Conservation (phyloP, 345 rosid species). For the Salix exigua region DNA sequence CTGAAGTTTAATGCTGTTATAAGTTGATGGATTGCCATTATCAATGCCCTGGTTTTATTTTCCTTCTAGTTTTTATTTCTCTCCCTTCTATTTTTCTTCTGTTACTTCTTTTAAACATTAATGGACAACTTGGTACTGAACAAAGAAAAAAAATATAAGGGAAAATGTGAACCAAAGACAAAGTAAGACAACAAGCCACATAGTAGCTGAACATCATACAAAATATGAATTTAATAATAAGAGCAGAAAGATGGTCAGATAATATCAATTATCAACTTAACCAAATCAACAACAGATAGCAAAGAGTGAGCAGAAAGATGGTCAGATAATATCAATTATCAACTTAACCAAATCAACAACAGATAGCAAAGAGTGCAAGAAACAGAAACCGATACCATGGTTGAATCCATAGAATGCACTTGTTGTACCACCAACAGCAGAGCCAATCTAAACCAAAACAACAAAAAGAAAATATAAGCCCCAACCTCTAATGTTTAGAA, state of each 20-base stretch:
- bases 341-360: neutral
- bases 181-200: neutral
- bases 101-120: neutral
- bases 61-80: neutral
- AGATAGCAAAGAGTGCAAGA: neutral
- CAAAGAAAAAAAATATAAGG: neutral
- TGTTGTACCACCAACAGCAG: constrained; percentile 82
- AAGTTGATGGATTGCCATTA: too few species aligned
- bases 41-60: too few species aligned
- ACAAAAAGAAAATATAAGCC: constrained; percentile 1
- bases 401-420: constrained; percentile 76
- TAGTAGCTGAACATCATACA: neutral
- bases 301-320: neutral
- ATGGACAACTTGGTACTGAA: neutral
- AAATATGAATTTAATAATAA: neutral
- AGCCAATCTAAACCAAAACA: constrained; percentile 58
- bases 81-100: neutral
- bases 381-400: constrained; percentile 39
- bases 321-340: neutral
- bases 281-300: neutral
- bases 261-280: neutral
- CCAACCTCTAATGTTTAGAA: neutral
- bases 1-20: too few species aligned
- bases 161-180: neutral
- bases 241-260: neutral